Base-by-base conservation (phyloP, 768 basidiomycete genomes). In the Leccinum fibrillosum region DNA sequence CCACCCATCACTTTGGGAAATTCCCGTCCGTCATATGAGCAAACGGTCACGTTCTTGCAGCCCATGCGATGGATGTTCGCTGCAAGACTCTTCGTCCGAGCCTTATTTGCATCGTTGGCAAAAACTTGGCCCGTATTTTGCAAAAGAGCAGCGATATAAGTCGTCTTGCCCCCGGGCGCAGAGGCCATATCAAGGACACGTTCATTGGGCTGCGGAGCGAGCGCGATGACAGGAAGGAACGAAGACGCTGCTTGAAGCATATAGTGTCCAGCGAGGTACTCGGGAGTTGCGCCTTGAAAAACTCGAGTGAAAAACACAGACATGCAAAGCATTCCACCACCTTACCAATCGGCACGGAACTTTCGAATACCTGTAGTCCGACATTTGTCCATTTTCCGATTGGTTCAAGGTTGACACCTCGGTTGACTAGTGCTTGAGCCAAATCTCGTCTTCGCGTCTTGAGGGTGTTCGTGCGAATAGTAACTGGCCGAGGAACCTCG, bases 371-470 rank as follows among this genome's bases (percentile, higher is more conserved):
- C 73, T 98, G 97, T n/a, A 99, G 81, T 15, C 97, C 97, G 61
- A 98, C 95, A 69, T 98, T 98, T 28, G 92, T 92, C 97, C 97
- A 98, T 76, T 98, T 98, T 30, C 96, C 97, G 63, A 99, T 95
- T 21, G 97, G 95, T 71, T 98, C 96, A 55, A 99, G 83, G 69
- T 92, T 97, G 60, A 98, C 97, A 34, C 97, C 97, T 50, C 97
- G 85, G 72, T 97, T 97, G 65, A 98, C 87, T 35, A 99, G 80
- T 0, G 87, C 82, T 74, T 98, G 96, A 2, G 93, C 96, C 58
- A 99, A 84, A 72, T 98, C 97, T 50, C 96, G 85, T 64, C 97
- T 81, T 61, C 97, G 84, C 1, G 94, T 94, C 56, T 92, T 90
- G 19, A 99, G 83, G 5, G 95, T 98, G 73, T 99, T 99, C 35